A percentile compares a stretch with the other conserved stretches of the same genome.
These are phyloP conservation scores for Dissophora ornata DNA, from an alignment of 192 early-diverging fungal species.

Conservation along the genomic window DNA sequence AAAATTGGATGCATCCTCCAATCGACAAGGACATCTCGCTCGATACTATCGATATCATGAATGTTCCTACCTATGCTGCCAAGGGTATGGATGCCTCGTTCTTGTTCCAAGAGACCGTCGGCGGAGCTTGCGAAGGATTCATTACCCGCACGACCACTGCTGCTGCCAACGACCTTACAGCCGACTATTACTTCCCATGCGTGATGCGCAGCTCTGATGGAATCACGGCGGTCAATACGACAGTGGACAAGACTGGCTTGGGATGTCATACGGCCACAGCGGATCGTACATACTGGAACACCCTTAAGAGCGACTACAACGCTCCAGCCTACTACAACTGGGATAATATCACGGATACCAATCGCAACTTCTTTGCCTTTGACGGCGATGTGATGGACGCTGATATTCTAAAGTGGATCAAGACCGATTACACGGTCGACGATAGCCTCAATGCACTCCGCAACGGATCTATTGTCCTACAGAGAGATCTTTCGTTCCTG, in stretches of 20 bases:
- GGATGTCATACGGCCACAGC: slow-evolving; percentile 60
- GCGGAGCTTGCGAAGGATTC: slow-evolving; percentile 53
- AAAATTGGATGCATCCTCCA: slow-evolving; percentile 51
- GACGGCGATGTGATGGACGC: slow-evolving; percentile 58
- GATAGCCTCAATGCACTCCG: slow-evolving; percentile 56
- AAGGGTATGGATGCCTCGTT: slow-evolving; percentile 80
- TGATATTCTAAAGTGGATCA: slow-evolving; percentile 61
- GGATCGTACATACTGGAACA: slow-evolving; percentile 47
- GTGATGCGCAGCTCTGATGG: slow-evolving; percentile 23
- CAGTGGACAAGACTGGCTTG: slow-evolving; percentile 55
- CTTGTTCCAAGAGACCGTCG: slow-evolving; percentile 71
- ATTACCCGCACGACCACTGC: slow-evolving; percentile 23
- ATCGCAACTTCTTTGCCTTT: slow-evolving; percentile 64
- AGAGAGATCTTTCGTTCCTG: slow-evolving; percentile 55
- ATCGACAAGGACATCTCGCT: slow-evolving; percentile 23
- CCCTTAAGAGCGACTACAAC: slow-evolving; percentile 53
- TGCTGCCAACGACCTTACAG: slow-evolving; percentile 18
- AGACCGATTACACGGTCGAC: slow-evolving; percentile 68
- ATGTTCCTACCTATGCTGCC: slow-evolving; percentile 57
- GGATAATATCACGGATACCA: slow-evolving; percentile 57
- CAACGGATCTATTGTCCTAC: slow-evolving; percentile 25
- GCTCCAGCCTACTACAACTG: slow-evolving; percentile 55
- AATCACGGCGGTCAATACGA: slow-evolving; percentile 54
- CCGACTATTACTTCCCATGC: slow-evolving; percentile 43
- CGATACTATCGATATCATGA: slow-evolving; percentile 58